Conservation (phyloP, 495 filamentous ascomycete species). For the Gamarada debralockiae region DNA sequence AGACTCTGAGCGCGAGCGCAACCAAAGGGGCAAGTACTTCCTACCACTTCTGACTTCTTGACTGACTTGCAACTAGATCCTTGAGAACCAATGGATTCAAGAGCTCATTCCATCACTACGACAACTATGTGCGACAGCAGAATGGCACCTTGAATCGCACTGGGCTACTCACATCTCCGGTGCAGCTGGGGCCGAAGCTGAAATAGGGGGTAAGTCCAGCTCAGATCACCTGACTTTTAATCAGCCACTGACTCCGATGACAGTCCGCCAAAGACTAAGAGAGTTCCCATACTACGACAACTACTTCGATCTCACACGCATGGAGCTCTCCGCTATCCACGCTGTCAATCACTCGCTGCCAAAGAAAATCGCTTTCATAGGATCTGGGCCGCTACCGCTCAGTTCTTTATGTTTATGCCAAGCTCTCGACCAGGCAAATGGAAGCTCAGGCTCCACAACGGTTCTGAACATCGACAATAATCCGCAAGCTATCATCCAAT, state of each 20-base stretch:
- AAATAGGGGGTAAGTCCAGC: background rate
- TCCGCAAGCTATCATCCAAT: slow-evolving; percentile 27
- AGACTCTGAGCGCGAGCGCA: slow-evolving; percentile 6
- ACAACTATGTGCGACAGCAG: slow-evolving; percentile 33
- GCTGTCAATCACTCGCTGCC: background rate
- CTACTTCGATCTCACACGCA: slow-evolving; percentile 36
- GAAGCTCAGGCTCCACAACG: background rate
- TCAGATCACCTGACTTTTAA: background rate
- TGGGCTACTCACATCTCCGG: background rate
- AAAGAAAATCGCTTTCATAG: slow-evolving; percentile 33
- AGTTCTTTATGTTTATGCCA: slow-evolving; percentile 28
- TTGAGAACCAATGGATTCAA: slow-evolving; percentile 5
- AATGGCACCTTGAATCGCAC: slow-evolving; percentile 33
- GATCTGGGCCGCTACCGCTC: slow-evolving; percentile 40
- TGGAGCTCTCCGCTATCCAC: slow-evolving; percentile 34
- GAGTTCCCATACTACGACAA: slow-evolving; percentile 41
- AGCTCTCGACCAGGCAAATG: background rate
- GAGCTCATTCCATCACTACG: slow-evolving; percentile 27
- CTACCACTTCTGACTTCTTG: background rate
- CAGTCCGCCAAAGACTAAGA: slow-evolving; percentile 11
- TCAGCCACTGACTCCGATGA: background rate
- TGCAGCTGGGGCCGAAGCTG: background rate
- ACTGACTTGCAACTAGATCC: slow-evolving; percentile 13
- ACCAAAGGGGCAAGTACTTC: background rate
- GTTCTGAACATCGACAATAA: slow-evolving; percentile 36